Evolutionary conservation across 1,139 yeast species (phyloP).

Genomic region (Wickerhamomyces sp.): DNA sequence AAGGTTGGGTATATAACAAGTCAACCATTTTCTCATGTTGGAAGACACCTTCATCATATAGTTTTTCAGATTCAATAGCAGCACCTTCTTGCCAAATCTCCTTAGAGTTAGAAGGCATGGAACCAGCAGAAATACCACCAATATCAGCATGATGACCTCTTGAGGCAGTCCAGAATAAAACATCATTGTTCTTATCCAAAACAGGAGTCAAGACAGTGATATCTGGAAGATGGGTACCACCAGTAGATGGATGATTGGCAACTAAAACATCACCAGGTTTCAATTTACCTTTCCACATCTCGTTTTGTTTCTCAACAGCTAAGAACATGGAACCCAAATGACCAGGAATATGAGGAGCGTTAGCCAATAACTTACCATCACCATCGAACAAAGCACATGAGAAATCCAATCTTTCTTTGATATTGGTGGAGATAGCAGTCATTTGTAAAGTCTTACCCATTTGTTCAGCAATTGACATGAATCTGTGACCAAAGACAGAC

Average conservation of each 20-base stretch:
- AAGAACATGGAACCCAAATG: slow-evolving; percentile 86
- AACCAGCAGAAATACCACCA: slow-evolving; percentile 44
- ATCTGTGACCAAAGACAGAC: slow-evolving; percentile 77
- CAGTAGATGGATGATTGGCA: slow-evolving; percentile 75
- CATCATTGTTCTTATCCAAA: slow-evolving; percentile 29
- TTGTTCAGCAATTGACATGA: slow-evolving; percentile 87
- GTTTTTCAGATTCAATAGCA: slow-evolving; percentile 37
- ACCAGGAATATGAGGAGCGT: slow-evolving; percentile 86
- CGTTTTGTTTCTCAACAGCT: slow-evolving; percentile 66
- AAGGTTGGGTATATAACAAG: slow-evolving; percentile 36
- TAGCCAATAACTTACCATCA: slow-evolving; percentile 74
- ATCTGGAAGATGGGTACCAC: slow-evolving; percentile 83
- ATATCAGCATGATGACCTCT: slow-evolving; percentile 52
- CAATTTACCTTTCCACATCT: slow-evolving; percentile 55
- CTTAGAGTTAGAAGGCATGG: slow-evolving; percentile 45
- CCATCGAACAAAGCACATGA: slow-evolving; percentile 79
- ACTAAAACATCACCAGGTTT: slow-evolving; percentile 71
- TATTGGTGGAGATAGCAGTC: slow-evolving; percentile 81
- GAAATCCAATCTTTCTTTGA: slow-evolving; percentile 77
- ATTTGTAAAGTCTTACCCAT: slow-evolving; percentile 84
- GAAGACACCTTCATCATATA: slow-evolving; percentile 36
- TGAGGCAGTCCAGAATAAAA: slow-evolving; percentile 41
- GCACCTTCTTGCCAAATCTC: slow-evolving; percentile 45
- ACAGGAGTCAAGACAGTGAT: slow-evolving; percentile 65
- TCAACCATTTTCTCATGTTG: slow-evolving; percentile 35